Base-by-base conservation (phyloP, 495 filamentous ascomycete species). In the Lophium mytilinum region DNA sequence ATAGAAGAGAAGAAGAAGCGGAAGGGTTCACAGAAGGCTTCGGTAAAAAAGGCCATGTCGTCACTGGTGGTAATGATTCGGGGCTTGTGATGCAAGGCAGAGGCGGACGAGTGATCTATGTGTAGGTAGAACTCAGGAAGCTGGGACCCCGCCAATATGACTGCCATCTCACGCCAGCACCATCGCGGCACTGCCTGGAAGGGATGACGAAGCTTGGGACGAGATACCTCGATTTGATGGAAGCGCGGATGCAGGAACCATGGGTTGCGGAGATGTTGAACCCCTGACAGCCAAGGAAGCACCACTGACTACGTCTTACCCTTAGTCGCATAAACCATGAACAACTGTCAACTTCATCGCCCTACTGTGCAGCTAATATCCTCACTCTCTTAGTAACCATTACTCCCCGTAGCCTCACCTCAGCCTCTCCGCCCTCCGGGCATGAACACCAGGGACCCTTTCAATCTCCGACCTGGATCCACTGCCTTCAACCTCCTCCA, bases 381-480 rank as follows among this genome's bases (percentile, higher is more conserved):
- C 45, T 15, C 12, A 1, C 41, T 45, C 14, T 17, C 19, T 17
- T 17, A 45, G 9, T 8, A 15, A 11, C 41, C 34, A 43, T 56
- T 37, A 6, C 37, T 17, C 24, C 43, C 21, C 18, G 33, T n/a
- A 18, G 15, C 35, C 18, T 4, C 24, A 30, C 4, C 46, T 58
- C 46, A 11, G 24, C 40, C 48, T 21, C 34, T 14, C 4, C 47
- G 45, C 35, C 51, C 51, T 19, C 50, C 40, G 33, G 62, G 56
- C 21, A 67, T 71, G 66, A 68, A 71, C 61, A 66, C 63, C 54
- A 59, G 68, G 34, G 69, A 70, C 52, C 66, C 69, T 10, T 69
- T 69, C 64, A 66, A 64, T 47, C 56, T 70, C 55, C 69, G 65
- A 47, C 55, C 52, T n/a, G 52, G 34, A 19, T 11, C 58, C 33